Percentiles rank a stretch among this genome's conserved stretches.
Evolutionary conservation across 2,329 filamentous ascomycete species (phyloP).

Genomic region (Magnaporthiopsis incrustans): DNA sequence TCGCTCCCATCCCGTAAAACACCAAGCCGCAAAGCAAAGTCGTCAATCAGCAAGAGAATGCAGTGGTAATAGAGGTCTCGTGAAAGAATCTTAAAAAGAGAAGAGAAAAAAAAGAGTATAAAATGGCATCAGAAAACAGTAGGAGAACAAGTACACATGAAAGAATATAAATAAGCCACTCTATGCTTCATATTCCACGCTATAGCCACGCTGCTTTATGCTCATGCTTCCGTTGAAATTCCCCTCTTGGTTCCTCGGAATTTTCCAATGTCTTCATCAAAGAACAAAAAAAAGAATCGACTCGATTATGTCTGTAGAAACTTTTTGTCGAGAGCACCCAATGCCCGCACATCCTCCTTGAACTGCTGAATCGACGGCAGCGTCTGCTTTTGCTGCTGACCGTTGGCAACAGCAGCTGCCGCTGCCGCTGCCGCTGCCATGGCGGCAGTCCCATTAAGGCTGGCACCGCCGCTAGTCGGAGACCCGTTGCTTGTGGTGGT

Average conservation of each 20-base stretch:
- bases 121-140: neutral
- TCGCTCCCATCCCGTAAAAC: too few relatives aligned
- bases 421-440: constrained; percentile 1
- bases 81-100: too few relatives aligned
- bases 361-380: constrained; percentile 11
- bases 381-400: constrained; percentile 1
- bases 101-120: neutral
- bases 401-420: neutral
- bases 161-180: neutral
- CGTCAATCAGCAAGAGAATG: too few relatives aligned
- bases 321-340: constrained; percentile 14
- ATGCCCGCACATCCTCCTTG: constrained; percentile 18
- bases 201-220: too few relatives aligned
- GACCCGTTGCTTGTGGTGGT: neutral
- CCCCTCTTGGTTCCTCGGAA: neutral
- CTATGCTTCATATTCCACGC: neutral
- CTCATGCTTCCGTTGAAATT: too few relatives aligned
- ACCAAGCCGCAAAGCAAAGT: too few relatives aligned
- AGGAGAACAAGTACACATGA: neutral
- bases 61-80: too few relatives aligned
- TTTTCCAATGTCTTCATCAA: too few relatives aligned
- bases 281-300: too few relatives aligned
- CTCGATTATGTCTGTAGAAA: constrained; percentile 3
- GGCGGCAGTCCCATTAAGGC: neutral
- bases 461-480: neutral